Evolutionary conservation across 768 basidiomycete species (phyloP).

Genomic region (Pisolithus tinctorius): DNA sequence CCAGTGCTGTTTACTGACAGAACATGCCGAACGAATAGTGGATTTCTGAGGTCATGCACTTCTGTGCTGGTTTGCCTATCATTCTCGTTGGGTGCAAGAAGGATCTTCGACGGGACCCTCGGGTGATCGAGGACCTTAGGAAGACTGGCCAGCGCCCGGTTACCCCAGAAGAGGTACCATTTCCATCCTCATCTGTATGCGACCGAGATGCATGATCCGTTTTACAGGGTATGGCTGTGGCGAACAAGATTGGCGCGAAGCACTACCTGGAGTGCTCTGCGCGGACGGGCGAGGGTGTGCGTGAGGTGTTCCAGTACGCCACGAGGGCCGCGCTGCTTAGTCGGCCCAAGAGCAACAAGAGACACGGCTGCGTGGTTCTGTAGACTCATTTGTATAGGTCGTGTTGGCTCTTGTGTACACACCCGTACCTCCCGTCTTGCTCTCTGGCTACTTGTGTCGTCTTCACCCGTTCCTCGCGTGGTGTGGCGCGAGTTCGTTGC

Average conservation of each 20-base stretch:
- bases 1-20: slow-evolving; percentile 2
- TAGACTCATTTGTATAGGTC: slow-evolving; percentile 27
- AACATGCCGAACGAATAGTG: slow-evolving; percentile 47
- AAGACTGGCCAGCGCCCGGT: slow-evolving; percentile 95
- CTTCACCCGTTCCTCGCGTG: background rate
- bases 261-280: slow-evolving; percentile 98
- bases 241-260: slow-evolving; percentile 94
- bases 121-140: slow-evolving; percentile 90
- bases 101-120: slow-evolving; percentile 89
- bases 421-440: slow-evolving; percentile 6
- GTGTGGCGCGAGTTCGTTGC: background rate
- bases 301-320: slow-evolving; percentile 97
- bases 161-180: slow-evolving; percentile 76
- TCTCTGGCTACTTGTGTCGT: slow-evolving; percentile 3
- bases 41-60: slow-evolving; percentile 98
- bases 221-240: slow-evolving; percentile 82
- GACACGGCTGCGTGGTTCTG: slow-evolving; percentile 38
- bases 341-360: slow-evolving; percentile 41
- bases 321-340: slow-evolving; percentile 84
- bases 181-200: background rate
- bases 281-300: slow-evolving; percentile 92
- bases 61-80: slow-evolving; percentile 90
- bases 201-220: background rate
- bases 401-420: background rate
- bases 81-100: slow-evolving; percentile 99